Evolutionary conservation across 2,329 filamentous ascomycete species (phyloP).

Genomic region (Alternaria angustiovoidea): DNA sequence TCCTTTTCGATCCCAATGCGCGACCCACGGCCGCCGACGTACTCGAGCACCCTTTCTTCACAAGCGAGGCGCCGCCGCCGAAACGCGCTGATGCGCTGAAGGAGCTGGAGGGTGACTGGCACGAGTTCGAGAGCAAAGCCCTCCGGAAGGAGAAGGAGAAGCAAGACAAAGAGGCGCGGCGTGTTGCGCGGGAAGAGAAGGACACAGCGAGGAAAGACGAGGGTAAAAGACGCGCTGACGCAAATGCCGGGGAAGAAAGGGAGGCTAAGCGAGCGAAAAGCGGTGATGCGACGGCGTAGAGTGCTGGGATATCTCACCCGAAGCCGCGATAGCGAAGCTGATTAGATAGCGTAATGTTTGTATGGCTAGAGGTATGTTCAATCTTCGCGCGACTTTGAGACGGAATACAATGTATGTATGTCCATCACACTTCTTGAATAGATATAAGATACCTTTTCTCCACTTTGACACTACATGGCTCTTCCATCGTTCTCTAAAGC

Average conservation of each 20-base stretch:
- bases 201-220: conserved; percentile 39
- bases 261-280: conserved; percentile 46
- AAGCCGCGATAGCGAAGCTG: conserved; percentile 1
- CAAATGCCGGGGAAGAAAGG: conserved; percentile 37
- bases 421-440: not conserved
- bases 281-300: conserved; percentile 26
- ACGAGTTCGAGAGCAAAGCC: conserved; percentile 97
- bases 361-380: not conserved
- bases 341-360: conserved; percentile 2
- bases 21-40: conserved; percentile 86
- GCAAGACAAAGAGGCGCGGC: conserved; percentile 64
- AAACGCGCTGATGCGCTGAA: conserved; percentile 84
- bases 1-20: conserved; percentile 84
- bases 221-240: conserved; percentile 46
- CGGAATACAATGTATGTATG: not conserved
- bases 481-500: not conserved
- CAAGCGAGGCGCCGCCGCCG: conserved; percentile 77
- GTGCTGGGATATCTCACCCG: not conserved
- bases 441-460: not conserved
- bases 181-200: conserved; percentile 41
- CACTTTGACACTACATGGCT: not conserved
- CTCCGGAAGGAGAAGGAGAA: conserved; percentile 87
- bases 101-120: conserved; percentile 91
- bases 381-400: not conserved
- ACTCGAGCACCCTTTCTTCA: conserved; percentile 88